Conservation (phyloP, 306 rosid species). For the Cucumis sativus region DNA sequence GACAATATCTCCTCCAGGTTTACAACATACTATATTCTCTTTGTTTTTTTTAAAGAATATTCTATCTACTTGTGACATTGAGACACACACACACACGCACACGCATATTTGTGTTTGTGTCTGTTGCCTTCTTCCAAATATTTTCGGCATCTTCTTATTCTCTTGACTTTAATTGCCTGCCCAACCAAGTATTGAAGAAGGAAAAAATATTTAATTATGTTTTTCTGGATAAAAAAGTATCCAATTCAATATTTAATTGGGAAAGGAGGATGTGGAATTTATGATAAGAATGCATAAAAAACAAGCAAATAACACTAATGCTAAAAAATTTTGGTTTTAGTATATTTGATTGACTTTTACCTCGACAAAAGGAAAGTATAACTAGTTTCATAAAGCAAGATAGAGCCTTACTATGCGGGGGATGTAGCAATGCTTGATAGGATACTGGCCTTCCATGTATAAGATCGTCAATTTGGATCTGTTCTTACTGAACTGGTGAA, state of each 20-base stretch:
- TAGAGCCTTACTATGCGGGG: background rate
- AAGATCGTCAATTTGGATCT: background rate
- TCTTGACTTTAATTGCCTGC: background rate
- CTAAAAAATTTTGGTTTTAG: background rate
- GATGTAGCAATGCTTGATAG: background rate
- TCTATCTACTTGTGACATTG: background rate
- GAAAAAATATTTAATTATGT: background rate
- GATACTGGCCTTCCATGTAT: background rate
- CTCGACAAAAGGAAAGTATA: background rate
- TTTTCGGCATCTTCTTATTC: background rate
- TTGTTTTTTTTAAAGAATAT: background rate
- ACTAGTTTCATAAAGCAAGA: background rate
- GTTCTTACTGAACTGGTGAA: background rate
- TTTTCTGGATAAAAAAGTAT: background rate
- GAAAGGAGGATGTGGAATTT: background rate
- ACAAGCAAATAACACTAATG: background rate
- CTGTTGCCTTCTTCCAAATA: background rate
- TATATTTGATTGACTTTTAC: background rate
- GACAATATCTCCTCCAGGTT: conserved; percentile 90
- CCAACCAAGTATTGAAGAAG: background rate
- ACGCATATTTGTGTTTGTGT: background rate
- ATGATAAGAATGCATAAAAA: background rate
- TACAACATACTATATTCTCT: background rate
- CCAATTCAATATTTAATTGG: too few species aligned
- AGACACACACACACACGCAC: background rate